Percentiles rank a stretch among this genome's conserved stretches.
These are phyloP conservation scores for Ogataea corticis DNA, from an alignment of 805 yeast genomes.

Conservation along the genomic window DNA sequence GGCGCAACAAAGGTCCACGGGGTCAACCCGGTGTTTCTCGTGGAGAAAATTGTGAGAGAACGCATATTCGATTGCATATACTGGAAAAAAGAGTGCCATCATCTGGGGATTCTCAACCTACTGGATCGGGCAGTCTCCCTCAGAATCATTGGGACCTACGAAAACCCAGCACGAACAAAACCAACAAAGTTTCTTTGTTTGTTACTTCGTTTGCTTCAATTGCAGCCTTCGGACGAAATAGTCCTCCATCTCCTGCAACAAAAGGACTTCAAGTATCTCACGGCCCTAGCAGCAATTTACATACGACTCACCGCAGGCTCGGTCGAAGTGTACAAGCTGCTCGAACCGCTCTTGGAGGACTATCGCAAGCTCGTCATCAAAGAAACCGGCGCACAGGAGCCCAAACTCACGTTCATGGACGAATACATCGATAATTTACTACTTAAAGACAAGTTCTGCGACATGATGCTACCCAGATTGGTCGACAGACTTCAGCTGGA, in stretches of 20 bases:
- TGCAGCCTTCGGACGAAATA: conserved; percentile 66
- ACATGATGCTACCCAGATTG: conserved; percentile 70
- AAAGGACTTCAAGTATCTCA: conserved; percentile 72
- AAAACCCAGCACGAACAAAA: conserved; percentile 42
- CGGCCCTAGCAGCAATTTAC: conserved; percentile 70
- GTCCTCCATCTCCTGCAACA: conserved; percentile 57
- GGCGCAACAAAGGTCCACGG: conserved; percentile 39
- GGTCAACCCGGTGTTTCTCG: conserved; percentile 47
- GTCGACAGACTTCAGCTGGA: conserved; percentile 41
- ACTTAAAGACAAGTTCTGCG: conserved; percentile 61
- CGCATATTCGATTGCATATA: conserved; percentile 55
- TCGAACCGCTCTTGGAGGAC: conserved; percentile 63
- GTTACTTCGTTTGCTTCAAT: conserved; percentile 70
- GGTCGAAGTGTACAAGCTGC: conserved; percentile 44
- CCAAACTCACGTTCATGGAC: conserved; percentile 60
- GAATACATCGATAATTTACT: conserved; percentile 68
- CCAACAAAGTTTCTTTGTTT: conserved; percentile 80
- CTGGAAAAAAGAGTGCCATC: conserved; percentile 58
- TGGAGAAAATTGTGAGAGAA: conserved; percentile 60
- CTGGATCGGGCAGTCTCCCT: conserved; percentile 46
- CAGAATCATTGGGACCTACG: conserved; percentile 49
- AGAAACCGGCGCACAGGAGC: conserved; percentile 34
- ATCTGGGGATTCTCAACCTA: conserved; percentile 42
- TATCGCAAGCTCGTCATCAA: conserved; percentile 65
- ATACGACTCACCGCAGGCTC: conserved; percentile 48